These are phyloP conservation scores for Ganoderma boninense DNA, from an alignment of 1,284 basidiomycete genomes.

Conservation along the genomic window DNA sequence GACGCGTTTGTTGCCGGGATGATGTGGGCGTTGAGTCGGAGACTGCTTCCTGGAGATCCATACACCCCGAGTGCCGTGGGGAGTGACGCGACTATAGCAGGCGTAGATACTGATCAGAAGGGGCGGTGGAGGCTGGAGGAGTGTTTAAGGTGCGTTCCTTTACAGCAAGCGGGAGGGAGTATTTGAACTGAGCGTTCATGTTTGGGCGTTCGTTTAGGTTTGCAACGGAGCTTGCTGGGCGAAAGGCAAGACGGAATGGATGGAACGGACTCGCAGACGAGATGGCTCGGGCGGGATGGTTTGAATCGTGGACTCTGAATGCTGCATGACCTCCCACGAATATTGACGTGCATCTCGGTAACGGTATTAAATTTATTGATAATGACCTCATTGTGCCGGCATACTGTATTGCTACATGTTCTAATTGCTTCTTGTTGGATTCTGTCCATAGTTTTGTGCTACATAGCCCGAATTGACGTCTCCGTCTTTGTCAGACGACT, in stretches of 20 bases:
- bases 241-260: constrained; percentile 64
- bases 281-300: constrained; percentile 77
- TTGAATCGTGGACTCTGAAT: constrained; percentile 46
- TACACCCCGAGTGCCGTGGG: constrained; percentile 66
- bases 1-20: constrained; percentile 84
- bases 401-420: neutral
- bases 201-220: constrained; percentile 54
- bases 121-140: constrained; percentile 78
- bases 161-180: neutral
- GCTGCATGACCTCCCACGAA: neutral
- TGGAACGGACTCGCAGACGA: constrained; percentile 78
- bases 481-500: neutral
- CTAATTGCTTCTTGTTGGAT: neutral
- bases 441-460: neutral
- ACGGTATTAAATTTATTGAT: neutral
- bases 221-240: constrained; percentile 78
- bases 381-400: constrained; percentile 3
- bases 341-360: neutral
- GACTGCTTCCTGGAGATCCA: constrained; percentile 71
- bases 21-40: constrained; percentile 76
- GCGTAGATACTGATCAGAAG: constrained; percentile 48
- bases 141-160: constrained; percentile 66
- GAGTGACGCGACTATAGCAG: constrained; percentile 43
- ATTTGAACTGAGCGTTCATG: neutral
- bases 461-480: neutral